These are phyloP conservation scores for Perkinsela sp. DNA, from an alignment of 208 protist species.

Conservation along the genomic window DNA sequence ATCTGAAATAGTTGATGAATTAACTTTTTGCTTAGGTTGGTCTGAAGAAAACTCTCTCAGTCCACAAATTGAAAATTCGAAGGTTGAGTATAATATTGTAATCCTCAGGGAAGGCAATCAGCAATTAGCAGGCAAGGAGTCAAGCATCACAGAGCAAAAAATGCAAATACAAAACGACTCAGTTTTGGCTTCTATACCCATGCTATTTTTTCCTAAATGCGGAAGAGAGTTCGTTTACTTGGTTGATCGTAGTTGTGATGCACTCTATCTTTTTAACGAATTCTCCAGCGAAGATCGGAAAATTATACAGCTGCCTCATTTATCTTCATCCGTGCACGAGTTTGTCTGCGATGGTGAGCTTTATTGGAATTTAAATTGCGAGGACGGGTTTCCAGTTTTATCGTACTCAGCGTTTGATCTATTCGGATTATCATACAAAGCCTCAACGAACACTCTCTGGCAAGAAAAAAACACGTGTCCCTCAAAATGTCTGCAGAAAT, in stretches of 20 bases:
- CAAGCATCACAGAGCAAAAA: too few relatives aligned
- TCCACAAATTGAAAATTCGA: not conserved
- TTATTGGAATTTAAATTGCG: not conserved
- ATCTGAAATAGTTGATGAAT: not conserved
- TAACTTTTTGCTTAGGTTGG: not conserved
- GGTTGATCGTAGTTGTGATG: not conserved
- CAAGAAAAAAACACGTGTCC: too few relatives aligned
- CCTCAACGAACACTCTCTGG: too few relatives aligned
- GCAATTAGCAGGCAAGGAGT: too few relatives aligned
- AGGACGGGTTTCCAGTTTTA: not conserved
- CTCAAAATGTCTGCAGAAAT: too few relatives aligned
- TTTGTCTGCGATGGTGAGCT: not conserved
- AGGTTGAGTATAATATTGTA: not conserved
- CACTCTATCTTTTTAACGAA: not conserved
- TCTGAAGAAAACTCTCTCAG: not conserved
- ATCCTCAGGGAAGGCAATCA: too few relatives aligned
- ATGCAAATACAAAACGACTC: too few relatives aligned
- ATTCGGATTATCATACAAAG: not conserved
- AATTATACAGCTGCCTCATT: too few relatives aligned
- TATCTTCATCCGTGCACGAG: too few relatives aligned
- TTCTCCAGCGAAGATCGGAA: not conserved
- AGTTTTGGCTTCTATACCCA: not conserved
- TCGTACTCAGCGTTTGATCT: not conserved
- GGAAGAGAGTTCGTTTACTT: not conserved
- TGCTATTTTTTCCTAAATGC: not conserved